phyloP scores from a whole-genome alignment of 1,139 yeast genomes.

The Fermentozyma sake region DNA sequence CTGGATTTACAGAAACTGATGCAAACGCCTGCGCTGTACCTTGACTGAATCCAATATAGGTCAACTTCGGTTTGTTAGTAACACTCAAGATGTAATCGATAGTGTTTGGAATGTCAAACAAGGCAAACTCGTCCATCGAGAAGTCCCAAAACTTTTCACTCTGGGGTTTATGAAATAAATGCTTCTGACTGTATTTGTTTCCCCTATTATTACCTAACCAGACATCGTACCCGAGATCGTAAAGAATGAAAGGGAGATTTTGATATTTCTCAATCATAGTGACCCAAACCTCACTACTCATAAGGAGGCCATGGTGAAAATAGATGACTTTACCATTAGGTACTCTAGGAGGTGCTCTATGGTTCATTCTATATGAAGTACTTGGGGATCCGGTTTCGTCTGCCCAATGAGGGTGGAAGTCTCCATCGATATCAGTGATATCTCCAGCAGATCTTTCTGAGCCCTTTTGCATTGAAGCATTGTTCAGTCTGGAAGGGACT shows the following conservation, averaged over 20 bases:
- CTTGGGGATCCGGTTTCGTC: too few species aligned
- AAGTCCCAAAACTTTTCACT: slow-evolving; percentile 41
- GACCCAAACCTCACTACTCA: slow-evolving; percentile 90
- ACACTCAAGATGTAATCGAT: slow-evolving; percentile 31
- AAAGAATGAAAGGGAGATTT: slow-evolving; percentile 72
- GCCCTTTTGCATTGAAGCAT: too few species aligned
- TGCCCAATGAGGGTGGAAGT: too few species aligned
- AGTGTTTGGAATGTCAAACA: slow-evolving; percentile 43
- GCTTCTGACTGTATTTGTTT: slow-evolving; percentile 70
- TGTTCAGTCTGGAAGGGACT: too few species aligned
- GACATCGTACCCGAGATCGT: slow-evolving; percentile 83
- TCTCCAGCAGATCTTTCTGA: too few species aligned
- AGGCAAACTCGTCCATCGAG: slow-evolving; percentile 44
- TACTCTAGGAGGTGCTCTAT: too few species aligned
- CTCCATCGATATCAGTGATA: slow-evolving; percentile 2
- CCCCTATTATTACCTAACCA: slow-evolving; percentile 92
- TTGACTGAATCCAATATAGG: slow-evolving; percentile 83
- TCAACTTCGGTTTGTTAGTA: slow-evolving; percentile 34
- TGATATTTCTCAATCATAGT: slow-evolving; percentile 58
- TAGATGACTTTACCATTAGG: slow-evolving; percentile 53
- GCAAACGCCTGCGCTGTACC: slow-evolving; percentile 94
- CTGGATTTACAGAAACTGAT: slow-evolving; percentile 64
- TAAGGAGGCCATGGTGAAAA: slow-evolving; percentile 85
- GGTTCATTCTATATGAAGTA: too few species aligned
- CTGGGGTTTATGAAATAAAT: slow-evolving; percentile 33